Percentiles rank a stretch among this genome's conserved stretches.
phyloP scores from a whole-genome alignment of 2,329 filamentous ascomycete species.

The Zymoseptoria ardabiliae region DNA sequence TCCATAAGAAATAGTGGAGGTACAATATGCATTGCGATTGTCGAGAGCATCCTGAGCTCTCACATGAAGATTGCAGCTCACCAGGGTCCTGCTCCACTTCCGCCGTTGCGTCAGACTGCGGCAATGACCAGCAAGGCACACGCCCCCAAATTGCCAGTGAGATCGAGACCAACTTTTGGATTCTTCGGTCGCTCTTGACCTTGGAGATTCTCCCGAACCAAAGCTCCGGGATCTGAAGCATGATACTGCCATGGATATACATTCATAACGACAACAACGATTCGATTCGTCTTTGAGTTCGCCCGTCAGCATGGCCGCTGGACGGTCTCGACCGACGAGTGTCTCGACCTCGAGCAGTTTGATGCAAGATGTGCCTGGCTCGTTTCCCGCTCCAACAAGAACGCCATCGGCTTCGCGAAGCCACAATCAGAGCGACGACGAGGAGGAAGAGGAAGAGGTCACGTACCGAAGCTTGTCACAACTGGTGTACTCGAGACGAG shows the following conservation, averaged over 20 bases:
- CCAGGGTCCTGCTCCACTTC: background rate
- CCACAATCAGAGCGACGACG: conserved; percentile 6
- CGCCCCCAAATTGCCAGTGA: background rate
- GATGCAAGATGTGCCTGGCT: conserved; percentile 42
- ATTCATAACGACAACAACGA: background rate
- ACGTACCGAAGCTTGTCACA: conserved; percentile 39
- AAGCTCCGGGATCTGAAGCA: background rate
- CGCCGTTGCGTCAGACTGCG: background rate
- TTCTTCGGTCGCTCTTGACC: background rate
- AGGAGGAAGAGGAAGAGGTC: conserved; percentile 14
- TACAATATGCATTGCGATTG: background rate
- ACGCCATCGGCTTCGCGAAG: conserved; percentile 20
- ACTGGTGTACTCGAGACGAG: conserved; percentile 61
- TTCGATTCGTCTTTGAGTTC: background rate
- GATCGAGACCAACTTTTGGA: background rate
- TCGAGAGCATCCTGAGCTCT: background rate
- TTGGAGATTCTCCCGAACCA: background rate
- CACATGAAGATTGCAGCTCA: background rate
- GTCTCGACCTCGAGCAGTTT: conserved; percentile 27
- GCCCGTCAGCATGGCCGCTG: background rate
- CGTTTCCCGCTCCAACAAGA: conserved; percentile 33
- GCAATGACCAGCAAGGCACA: background rate
- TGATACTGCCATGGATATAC: background rate
- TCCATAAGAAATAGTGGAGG: background rate
- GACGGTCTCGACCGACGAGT: conserved; percentile 15